Evolutionary conservation across 148 eudicot species (phyloP).

Genomic region (Silene uniflora): DNA sequence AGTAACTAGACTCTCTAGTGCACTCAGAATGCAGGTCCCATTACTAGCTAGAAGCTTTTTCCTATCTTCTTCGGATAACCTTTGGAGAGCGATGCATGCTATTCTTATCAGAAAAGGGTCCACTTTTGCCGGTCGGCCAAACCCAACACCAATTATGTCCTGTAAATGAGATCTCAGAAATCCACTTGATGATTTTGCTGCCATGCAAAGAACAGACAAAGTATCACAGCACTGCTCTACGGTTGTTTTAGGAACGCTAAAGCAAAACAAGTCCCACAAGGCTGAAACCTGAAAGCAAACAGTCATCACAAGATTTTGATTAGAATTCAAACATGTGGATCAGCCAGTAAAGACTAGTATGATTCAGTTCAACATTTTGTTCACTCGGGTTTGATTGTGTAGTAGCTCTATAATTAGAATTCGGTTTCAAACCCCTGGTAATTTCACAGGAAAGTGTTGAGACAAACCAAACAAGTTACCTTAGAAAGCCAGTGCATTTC

Average conservation of each 20-base stretch:
- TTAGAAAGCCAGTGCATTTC: too few relatives aligned
- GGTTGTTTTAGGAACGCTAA: constrained; percentile 73
- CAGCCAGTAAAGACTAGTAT: too few relatives aligned
- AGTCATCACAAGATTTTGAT: too few relatives aligned
- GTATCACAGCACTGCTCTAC: constrained; percentile 96
- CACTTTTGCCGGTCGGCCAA: constrained; percentile 95
- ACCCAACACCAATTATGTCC: constrained; percentile 91
- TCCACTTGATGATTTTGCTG: constrained; percentile 73
- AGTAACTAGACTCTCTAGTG: constrained; percentile 60
- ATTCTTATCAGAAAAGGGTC: constrained; percentile 95
- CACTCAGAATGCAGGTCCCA: constrained; percentile 60
- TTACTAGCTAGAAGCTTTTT: constrained; percentile 59
- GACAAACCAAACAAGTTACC: too few relatives aligned
- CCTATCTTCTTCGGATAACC: constrained; percentile 81
- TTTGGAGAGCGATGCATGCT: constrained; percentile 81
- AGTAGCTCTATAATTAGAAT: too few relatives aligned
- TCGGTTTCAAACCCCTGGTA: too few relatives aligned
- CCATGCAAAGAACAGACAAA: constrained; percentile 81
- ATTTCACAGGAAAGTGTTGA: too few relatives aligned
- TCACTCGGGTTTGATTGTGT: too few relatives aligned
- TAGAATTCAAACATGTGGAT: too few relatives aligned
- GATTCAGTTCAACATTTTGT: too few relatives aligned
- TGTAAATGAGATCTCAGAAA: constrained; percentile 81
- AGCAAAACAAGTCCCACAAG: constrained; percentile 96
- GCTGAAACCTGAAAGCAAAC: too few relatives aligned